phyloP scores from a whole-genome alignment of 345 rosid genomes.

The Melaleuca alternifolia region DNA sequence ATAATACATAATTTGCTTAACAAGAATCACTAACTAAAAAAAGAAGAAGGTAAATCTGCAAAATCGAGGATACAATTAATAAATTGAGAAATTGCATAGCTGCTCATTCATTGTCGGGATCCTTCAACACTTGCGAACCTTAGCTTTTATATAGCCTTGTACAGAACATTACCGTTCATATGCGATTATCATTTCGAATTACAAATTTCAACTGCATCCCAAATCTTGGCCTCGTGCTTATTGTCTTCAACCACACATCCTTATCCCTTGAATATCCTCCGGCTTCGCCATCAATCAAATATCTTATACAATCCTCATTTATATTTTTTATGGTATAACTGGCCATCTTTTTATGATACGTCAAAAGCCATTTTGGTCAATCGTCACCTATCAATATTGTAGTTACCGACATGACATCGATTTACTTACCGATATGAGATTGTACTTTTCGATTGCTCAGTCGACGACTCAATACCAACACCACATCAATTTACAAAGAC shows the following conservation, averaged over 20 bases:
- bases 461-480: fast-evolving
- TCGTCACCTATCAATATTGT: fast-evolving
- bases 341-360: background rate
- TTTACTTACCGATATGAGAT: background rate
- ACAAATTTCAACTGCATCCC: background rate
- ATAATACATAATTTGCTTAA: no score
- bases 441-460: background rate
- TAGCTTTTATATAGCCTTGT: background rate
- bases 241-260: fast-evolving
- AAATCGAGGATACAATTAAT: no score
- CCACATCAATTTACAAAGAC: background rate
- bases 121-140: no score
- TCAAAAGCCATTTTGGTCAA: background rate
- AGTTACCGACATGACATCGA: background rate
- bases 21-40: no score
- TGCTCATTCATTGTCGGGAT: no score
- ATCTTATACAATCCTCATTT: background rate
- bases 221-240: background rate
- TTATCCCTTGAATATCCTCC: background rate
- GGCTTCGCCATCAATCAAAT: background rate
- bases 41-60: no score
- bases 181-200: no score
- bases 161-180: no score
- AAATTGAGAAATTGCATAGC: no score
- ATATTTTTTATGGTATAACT: fast-evolving